These are phyloP conservation scores for Cercophora scortea DNA, from an alignment of 495 filamentous ascomycete species.

Conservation along the genomic window DNA sequence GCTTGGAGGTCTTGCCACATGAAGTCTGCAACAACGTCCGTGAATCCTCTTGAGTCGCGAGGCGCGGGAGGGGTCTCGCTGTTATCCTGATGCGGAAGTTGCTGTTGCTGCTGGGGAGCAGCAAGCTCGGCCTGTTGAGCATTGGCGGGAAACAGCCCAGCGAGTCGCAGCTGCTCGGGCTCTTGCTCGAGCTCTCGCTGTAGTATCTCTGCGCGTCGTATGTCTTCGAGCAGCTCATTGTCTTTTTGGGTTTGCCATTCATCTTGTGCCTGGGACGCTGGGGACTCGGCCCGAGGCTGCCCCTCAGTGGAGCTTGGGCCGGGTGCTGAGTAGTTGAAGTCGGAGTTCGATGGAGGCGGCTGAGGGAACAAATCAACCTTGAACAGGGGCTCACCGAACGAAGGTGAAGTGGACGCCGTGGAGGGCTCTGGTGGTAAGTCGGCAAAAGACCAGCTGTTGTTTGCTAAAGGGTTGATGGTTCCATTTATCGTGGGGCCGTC, in stretches of 20 bases:
- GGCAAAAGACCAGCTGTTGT: constrained; percentile 43
- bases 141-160: too few species aligned
- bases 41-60: constrained; percentile 23
- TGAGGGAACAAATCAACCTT: neutral
- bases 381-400: neutral
- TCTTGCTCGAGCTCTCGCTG: too few species aligned
- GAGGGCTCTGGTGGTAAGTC: constrained; percentile 12
- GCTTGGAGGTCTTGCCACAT: constrained; percentile 34
- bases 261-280: neutral
- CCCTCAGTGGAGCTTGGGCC: too few species aligned
- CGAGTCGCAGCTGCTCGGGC: neutral
- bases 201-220: too few species aligned
- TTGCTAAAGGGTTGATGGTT: constrained; percentile 32
- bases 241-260: neutral
- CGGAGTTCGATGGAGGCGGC: too few species aligned
- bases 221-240: neutral
- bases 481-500: constrained; percentile 34
- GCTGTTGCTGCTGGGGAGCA: too few species aligned
- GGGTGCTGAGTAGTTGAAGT: neutral
- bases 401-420: neutral
- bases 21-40: constrained; percentile 37
- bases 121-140: too few species aligned
- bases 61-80: neutral
- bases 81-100: neutral
- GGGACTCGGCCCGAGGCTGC: too few species aligned